Evolutionary conservation across 495 filamentous ascomycete genomes (phyloP).

Genomic region (Penicillium malachiteum): DNA sequence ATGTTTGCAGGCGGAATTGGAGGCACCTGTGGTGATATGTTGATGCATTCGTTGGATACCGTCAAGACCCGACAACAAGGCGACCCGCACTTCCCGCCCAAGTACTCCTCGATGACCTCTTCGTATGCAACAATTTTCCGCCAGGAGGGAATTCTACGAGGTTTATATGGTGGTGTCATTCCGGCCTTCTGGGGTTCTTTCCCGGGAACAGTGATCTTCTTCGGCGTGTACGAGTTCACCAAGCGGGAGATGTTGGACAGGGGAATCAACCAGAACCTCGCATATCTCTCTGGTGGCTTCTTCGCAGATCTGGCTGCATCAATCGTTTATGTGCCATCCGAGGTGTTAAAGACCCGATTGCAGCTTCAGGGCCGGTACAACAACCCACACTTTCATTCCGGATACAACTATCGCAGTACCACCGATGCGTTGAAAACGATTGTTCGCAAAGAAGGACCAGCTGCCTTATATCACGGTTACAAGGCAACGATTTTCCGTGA

Average conservation of each 20-base stretch:
- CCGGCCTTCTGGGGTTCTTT: constrained; percentile 92
- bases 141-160: constrained; percentile 83
- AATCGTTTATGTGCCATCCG: constrained; percentile 89
- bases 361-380: constrained; percentile 94
- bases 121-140: constrained; percentile 90
- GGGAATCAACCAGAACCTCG: constrained; percentile 72
- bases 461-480: constrained; percentile 90
- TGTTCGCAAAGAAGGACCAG: constrained; percentile 72
- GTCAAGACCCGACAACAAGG: constrained; percentile 99
- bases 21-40: constrained; percentile 89
- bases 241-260: constrained; percentile 84
- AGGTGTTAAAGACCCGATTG: constrained; percentile 92
- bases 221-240: constrained; percentile 93
- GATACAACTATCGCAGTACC: constrained; percentile 88
- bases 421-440: constrained; percentile 82
- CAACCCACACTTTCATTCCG: constrained; percentile 87
- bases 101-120: constrained; percentile 82
- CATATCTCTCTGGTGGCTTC: constrained; percentile 86
- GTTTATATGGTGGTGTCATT: constrained; percentile 88
- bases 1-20: constrained; percentile 94
- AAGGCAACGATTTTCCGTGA: constrained; percentile 92
- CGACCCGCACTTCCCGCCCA: constrained; percentile 85
- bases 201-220: constrained; percentile 91
- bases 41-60: constrained; percentile 98
- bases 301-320: constrained; percentile 90